phyloP scores from a whole-genome alignment of 768 basidiomycete genomes.

The Boletus tomentosulus region DNA sequence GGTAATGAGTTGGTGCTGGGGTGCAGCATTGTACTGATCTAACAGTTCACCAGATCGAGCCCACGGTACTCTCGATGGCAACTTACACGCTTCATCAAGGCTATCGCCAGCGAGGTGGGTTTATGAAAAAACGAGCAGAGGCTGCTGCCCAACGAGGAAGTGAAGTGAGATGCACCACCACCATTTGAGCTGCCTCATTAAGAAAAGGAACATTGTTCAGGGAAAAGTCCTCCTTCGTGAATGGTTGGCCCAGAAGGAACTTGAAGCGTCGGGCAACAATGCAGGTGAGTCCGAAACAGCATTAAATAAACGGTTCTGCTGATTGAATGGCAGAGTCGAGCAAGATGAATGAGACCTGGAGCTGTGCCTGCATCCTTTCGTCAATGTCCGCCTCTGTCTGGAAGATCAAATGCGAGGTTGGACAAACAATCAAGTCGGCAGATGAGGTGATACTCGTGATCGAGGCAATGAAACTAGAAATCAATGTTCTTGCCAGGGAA shows the following conservation, averaged over 20 bases:
- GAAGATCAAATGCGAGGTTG: conserved; percentile 45
- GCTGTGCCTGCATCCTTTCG: conserved; percentile 19
- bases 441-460: conserved; percentile 47
- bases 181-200: background rate
- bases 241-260: conserved; percentile 37
- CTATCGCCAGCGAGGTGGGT: conserved; percentile 42
- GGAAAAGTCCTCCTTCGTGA: conserved; percentile 40
- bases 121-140: conserved; percentile 37
- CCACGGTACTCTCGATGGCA: conserved; percentile 47
- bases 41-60: background rate
- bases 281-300: conserved; percentile 1
- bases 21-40: background rate
- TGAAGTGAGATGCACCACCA: conserved; percentile 26
- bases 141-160: conserved; percentile 38
- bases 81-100: conserved; percentile 43
- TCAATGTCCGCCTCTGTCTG: conserved; percentile 45
- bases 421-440: conserved; percentile 39
- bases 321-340: conserved; percentile 1
- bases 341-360: background rate
- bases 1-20: conserved; percentile 23
- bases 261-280: background rate
- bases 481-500: conserved; percentile 44
- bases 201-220: conserved; percentile 22
- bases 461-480: conserved; percentile 67
- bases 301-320: background rate